These are phyloP conservation scores for Geranium rotundifolium DNA, from an alignment of 345 rosid genomes.

Conservation along the genomic window DNA sequence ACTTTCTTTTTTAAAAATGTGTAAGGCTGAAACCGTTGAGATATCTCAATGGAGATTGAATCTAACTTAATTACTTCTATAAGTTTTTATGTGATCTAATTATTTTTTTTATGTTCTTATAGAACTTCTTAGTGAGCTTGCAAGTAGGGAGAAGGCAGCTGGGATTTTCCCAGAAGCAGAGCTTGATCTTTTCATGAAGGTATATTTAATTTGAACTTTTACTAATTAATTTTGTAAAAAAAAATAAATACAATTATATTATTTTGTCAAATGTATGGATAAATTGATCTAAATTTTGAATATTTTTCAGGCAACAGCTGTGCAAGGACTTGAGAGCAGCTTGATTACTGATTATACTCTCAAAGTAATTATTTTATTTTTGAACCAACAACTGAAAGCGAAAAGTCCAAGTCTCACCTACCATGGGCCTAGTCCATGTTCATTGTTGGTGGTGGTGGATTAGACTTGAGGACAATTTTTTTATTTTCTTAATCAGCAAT, in stretches of 20 bases:
- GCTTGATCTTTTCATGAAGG: constrained; percentile 89
- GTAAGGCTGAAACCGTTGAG: no score
- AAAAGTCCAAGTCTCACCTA: background rate
- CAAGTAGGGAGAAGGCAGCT: constrained; percentile 64
- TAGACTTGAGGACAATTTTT: no score
- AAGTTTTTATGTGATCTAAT: background rate
- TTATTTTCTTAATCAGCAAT: no score
- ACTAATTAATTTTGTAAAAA: background rate
- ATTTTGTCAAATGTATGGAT: background rate
- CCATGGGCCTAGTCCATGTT: background rate
- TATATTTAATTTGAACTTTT: constrained; percentile 5
- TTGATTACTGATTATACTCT: constrained; percentile 83
- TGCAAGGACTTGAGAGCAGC: constrained; percentile 60
- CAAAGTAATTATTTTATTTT: constrained; percentile 31
- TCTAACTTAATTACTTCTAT: no score
- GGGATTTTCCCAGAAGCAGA: constrained; percentile 75
- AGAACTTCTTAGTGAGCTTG: constrained; percentile 72
- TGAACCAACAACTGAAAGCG: background rate
- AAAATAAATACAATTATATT: background rate
- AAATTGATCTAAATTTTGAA: background rate
- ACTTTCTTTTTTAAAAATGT: background rate
- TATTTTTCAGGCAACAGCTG: constrained; percentile 54
- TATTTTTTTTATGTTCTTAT: background rate
- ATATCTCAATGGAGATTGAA: no score
- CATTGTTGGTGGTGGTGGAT: background rate